Evolutionary conservation across 2,329 filamentous ascomycete species (phyloP).

Genomic region (Didymella lethalis): DNA sequence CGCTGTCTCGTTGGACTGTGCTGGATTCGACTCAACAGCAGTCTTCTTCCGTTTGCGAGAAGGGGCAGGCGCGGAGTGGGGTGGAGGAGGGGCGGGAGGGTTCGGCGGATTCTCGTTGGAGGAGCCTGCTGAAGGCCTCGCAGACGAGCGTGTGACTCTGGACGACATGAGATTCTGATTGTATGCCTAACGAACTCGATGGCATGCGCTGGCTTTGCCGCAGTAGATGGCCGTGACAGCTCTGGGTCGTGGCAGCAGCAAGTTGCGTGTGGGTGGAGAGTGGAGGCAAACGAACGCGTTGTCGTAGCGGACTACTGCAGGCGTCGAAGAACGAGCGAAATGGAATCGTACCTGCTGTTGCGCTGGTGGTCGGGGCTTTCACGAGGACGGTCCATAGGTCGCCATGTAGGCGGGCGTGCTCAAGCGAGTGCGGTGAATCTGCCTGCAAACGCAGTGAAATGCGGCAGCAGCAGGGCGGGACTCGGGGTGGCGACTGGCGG

Average conservation of each 20-base stretch:
- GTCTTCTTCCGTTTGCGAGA: constrained; percentile 80
- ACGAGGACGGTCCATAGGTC: constrained; percentile 44
- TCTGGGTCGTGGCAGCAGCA: constrained; percentile 32
- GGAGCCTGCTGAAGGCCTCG: constrained; percentile 80
- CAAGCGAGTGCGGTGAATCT: constrained; percentile 45
- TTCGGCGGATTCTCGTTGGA: constrained; percentile 52
- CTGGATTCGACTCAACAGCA: constrained; percentile 53
- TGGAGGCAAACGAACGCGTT: constrained; percentile 21
- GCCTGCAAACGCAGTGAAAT: constrained; percentile 27
- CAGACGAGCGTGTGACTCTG: constrained; percentile 95
- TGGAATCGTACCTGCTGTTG: constrained; percentile 34
- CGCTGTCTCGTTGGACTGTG: constrained; percentile 56
- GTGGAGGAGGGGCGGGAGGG: constrained; percentile 53
- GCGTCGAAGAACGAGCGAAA: constrained; percentile 30
- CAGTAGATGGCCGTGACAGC: constrained; percentile 39
- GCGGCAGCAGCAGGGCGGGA: constrained; percentile 11
- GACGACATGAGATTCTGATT: constrained; percentile 81
- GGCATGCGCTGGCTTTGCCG: constrained; percentile 42
- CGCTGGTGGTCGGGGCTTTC: constrained; percentile 35
- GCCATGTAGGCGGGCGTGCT: constrained; percentile 48
- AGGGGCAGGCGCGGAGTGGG: constrained; percentile 57
- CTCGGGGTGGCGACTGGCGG: constrained; percentile 9
- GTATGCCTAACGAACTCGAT: constrained; percentile 37
- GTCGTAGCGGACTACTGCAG: constrained; percentile 20
- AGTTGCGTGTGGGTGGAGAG: constrained; percentile 30